These are phyloP conservation scores for Verticillium isaacii DNA, from an alignment of 2,329 filamentous ascomycete species.

Conservation along the genomic window DNA sequence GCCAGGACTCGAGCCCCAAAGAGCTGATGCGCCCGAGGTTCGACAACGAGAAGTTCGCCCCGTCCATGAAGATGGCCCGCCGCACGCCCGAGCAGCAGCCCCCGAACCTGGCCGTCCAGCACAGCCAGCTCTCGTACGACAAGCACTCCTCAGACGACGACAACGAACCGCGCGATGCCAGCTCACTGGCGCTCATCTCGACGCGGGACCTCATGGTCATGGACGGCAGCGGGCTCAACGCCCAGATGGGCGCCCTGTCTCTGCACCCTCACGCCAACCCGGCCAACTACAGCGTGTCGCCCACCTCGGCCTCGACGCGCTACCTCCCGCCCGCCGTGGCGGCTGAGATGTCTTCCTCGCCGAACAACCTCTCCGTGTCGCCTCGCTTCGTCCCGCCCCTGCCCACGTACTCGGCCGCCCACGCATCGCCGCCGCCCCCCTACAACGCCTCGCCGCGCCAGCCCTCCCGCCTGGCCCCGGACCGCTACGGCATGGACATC, in stretches of 20 bases:
- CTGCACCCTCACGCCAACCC: constrained; percentile 26
- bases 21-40: constrained; percentile 26
- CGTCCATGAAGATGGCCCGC: constrained; percentile 32
- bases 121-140: constrained; percentile 26
- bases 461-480: constrained; percentile 43
- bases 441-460: constrained; percentile 15
- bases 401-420: constrained; percentile 17
- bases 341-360: constrained; percentile 27
- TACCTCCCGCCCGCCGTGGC: constrained; percentile 23
- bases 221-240: constrained; percentile 29
- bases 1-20: constrained; percentile 21
- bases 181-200: constrained; percentile 44
- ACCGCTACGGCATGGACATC: constrained; percentile 53
- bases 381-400: constrained; percentile 34
- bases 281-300: constrained; percentile 30
- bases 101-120: constrained; percentile 6
- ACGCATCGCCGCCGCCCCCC: constrained; percentile 11
- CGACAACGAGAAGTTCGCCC: constrained; percentile 36
- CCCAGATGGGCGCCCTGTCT: constrained; percentile 35
- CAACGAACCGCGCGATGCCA: constrained; percentile 22
- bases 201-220: constrained; percentile 49
- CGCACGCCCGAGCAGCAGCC: constrained; percentile 24
- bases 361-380: constrained; percentile 28
- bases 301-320: constrained; percentile 24
- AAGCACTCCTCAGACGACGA: constrained; percentile 31